A percentile compares a stretch with the other conserved stretches of the same genome.
Conservation (phyloP, 1,139 yeast species). For the Kodamaea sp. region DNA sequence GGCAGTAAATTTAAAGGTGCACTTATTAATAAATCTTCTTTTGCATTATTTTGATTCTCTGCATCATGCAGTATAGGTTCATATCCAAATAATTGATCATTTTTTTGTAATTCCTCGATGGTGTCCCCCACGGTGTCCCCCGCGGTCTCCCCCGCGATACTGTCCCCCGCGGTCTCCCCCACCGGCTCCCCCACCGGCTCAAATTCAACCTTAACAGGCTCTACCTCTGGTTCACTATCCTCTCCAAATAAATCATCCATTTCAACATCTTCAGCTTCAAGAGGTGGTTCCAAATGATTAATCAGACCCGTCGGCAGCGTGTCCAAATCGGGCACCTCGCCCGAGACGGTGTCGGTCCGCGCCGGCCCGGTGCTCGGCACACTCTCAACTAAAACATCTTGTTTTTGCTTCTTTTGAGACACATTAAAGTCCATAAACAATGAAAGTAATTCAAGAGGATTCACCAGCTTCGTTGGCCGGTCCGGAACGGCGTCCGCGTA, state of each 20-base stretch:
- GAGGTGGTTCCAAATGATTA: not conserved
- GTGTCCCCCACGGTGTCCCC: not conserved
- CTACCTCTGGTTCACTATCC: slow-evolving; percentile 25
- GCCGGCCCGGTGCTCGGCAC: slow-evolving; percentile 1
- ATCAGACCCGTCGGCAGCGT: not conserved
- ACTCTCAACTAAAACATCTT: not conserved
- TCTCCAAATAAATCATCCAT: slow-evolving; percentile 46
- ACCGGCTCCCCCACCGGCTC: not conserved
- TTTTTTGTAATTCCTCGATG: slow-evolving; percentile 5
- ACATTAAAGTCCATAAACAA: slow-evolving; percentile 38
- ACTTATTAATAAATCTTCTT: not conserved
- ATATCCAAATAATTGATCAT: slow-evolving; percentile 11
- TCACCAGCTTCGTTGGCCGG: slow-evolving; percentile 8
- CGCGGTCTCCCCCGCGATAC: slow-evolving; percentile 1
- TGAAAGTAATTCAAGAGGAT: slow-evolving; percentile 34
- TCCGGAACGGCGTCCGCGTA: slow-evolving; percentile 4
- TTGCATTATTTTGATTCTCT: slow-evolving; percentile 2
- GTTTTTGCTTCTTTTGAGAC: slow-evolving; percentile 7
- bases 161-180: not conserved
- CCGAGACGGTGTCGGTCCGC: not conserved
- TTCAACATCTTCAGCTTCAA: slow-evolving; percentile 25
- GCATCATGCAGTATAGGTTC: slow-evolving; percentile 5
- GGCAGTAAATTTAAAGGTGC: not conserved
- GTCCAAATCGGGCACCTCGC: too few species aligned
- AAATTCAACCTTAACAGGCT: not conserved